Evolutionary conservation across 257 asterid species (phyloP), one percentile per base, ranked within the genome.

Genomic region (Ehretia macrophylla): DNA sequence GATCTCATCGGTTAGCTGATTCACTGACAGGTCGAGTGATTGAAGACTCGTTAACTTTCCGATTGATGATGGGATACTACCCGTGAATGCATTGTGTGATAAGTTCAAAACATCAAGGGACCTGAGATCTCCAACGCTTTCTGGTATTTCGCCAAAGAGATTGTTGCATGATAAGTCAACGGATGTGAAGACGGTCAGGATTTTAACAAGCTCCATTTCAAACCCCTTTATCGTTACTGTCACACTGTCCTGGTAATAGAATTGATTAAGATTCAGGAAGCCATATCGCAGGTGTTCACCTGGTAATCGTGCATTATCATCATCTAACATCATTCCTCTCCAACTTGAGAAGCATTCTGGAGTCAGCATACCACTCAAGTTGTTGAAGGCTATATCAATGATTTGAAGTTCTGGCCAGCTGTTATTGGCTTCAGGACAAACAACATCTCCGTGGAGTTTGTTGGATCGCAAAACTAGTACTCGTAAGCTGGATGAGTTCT

Each of bases 391-490:
- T 40, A 86, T 16, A 50, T 86, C 87, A 12, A 86, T 69, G 60
- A 89, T 78, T 64, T 83, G 95, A 59, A 86, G 85, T 65, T 78
- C 72, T 5, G 79, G 65, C 95, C 90, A 86, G 73, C 68, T 73
- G 56, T 62, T 57, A 0, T 62, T 66, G 19, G 45, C 22, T 8
- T 42, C 58, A 1, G 55, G 53, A 48, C 90, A 77, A 17, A 3
- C 16, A 5, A 83, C 45, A 17, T 56, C 60, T 42, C 96, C 96
- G 23, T 79, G 64, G 56, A 87, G 82, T 11, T 27, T 66, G 71
- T 87, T 87, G 58, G 44, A 68, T 11, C 79, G 74, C 55, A 85
- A 59, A 19, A 81, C 83, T 22, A 85, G 84, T 16, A 85, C 84
- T 0, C 67, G 84, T 75, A 87, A 62, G 45, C 62, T 56, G 62